phyloP scores from a whole-genome alignment of 305 asterid species.

The Striga hermonthica region DNA sequence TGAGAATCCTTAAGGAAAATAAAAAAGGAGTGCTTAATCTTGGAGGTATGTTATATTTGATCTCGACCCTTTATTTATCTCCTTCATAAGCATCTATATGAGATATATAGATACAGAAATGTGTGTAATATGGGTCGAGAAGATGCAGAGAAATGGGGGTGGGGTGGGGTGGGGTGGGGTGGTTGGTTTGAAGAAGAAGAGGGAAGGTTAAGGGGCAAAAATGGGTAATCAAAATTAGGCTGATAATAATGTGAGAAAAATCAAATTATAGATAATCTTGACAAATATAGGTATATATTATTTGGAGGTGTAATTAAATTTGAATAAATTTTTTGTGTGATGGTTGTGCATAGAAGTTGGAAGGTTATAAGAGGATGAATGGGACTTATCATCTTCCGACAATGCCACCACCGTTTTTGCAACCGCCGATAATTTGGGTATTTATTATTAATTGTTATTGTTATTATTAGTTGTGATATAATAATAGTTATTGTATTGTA shows the following conservation, averaged over 20 bases:
- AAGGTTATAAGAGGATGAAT: slow-evolving; percentile 62
- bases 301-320: background rate
- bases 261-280: slow-evolving; percentile 24
- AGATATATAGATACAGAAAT: slow-evolving; percentile 14
- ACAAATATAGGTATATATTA: slow-evolving; percentile 30
- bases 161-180: too few species aligned
- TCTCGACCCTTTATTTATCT: slow-evolving; percentile 29
- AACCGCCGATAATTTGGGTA: slow-evolving; percentile 35
- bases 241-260: slow-evolving; percentile 22
- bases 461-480: too few species aligned
- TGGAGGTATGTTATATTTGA: slow-evolving; percentile 17
- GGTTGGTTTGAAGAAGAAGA: slow-evolving; percentile 40
- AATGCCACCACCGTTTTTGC: slow-evolving; percentile 33
- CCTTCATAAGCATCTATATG: slow-evolving; percentile 4
- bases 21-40: slow-evolving; percentile 6
- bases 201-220: slow-evolving; percentile 34
- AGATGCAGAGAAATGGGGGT: slow-evolving; percentile 41
- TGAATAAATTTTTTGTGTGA: background rate
- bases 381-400: slow-evolving; percentile 64
- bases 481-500: too few species aligned
- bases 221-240: slow-evolving; percentile 30
- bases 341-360: slow-evolving; percentile 49
- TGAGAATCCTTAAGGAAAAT: slow-evolving; percentile 9
- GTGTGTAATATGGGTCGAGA: slow-evolving; percentile 33
- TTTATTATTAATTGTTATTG: too few species aligned